phyloP scores from a whole-genome alignment of 257 asterid species.

The Catharanthus roseus region DNA sequence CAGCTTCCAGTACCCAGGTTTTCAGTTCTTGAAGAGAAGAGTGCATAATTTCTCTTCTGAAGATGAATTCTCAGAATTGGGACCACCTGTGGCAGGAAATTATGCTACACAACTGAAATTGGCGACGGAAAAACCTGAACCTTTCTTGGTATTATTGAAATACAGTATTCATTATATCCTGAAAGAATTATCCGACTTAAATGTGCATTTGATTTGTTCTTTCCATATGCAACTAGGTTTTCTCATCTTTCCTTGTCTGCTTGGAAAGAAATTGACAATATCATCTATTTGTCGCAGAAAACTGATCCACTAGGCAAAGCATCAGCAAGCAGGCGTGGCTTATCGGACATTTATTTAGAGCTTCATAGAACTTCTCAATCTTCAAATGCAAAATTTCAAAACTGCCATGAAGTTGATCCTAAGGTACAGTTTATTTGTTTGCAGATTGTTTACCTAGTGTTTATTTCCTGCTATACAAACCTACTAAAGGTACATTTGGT shows the following conservation, averaged over 20 bases:
- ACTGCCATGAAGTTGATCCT: constrained; percentile 19
- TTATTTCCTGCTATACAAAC: neutral
- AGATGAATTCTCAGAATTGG: constrained; percentile 49
- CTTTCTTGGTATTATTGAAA: constrained; percentile 23
- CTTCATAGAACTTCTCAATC: constrained; percentile 14
- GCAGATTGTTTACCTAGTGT: neutral
- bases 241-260: neutral
- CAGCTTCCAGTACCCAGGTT: constrained; percentile 31
- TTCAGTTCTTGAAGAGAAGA: constrained; percentile 26
- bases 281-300: constrained; percentile 24
- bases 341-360: constrained; percentile 5
- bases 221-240: neutral
- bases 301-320: constrained; percentile 19
- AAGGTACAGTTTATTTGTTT: constrained; percentile 27
- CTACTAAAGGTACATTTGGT: constrained; percentile 6
- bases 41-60: constrained; percentile 23
- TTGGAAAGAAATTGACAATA: neutral
- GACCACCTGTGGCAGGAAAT: constrained; percentile 25
- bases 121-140: constrained; percentile 34
- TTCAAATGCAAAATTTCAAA: neutral
- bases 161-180: neutral
- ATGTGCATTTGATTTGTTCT: neutral
- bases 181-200: neutral
- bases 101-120: constrained; percentile 21
- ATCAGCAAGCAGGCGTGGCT: constrained; percentile 11